Percentiles rank a stretch among this genome's conserved stretches.
Conservation (phyloP, 1,284 basidiomycete species). For the Apiotrichum sp. region DNA sequence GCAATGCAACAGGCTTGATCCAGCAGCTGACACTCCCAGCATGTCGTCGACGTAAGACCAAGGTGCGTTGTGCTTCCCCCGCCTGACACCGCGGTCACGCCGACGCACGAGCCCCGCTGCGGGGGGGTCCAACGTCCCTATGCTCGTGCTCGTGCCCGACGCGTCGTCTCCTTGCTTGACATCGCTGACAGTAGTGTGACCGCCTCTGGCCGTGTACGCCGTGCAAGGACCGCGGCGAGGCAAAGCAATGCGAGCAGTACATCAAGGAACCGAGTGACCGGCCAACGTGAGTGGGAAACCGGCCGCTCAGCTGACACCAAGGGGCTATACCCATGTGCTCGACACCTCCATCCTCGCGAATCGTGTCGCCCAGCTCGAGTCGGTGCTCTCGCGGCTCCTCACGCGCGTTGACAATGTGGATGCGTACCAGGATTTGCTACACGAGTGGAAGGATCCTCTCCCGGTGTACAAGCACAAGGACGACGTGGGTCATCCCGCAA, state of each 20-base stretch:
- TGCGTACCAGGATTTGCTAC: constrained; percentile 13
- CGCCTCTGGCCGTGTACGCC: constrained; percentile 18
- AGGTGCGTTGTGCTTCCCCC: constrained; percentile 2
- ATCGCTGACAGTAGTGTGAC: constrained; percentile 9
- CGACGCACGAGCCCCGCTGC: no score
- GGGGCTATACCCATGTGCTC: constrained; percentile 25
- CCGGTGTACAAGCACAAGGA: constrained; percentile 12
- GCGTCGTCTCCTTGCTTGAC: no score
- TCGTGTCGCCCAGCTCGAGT: constrained; percentile 21
- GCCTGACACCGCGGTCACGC: no score
- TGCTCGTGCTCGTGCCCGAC: no score
- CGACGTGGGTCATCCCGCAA: background rate
- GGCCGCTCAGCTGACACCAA: constrained; percentile 6
- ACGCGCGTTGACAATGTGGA: constrained; percentile 10
- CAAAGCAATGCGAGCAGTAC: constrained; percentile 18
- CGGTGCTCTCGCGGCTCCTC: constrained; percentile 14
- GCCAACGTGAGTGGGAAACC: constrained; percentile 10
- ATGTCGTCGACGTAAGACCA: constrained; percentile 17
- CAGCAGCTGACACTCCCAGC: constrained; percentile 3
- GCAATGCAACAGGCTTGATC: no score
- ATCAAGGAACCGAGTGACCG: constrained; percentile 17
- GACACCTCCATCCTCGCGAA: constrained; percentile 22
- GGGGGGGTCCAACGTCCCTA: no score
- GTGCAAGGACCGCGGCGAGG: constrained; percentile 21
- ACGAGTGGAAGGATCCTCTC: constrained; percentile 14